Evolutionary conservation across 2,329 filamentous ascomycete species (phyloP), one percentile per base, ranked within the genome.

Genomic region (Botrytis tulipae): DNA sequence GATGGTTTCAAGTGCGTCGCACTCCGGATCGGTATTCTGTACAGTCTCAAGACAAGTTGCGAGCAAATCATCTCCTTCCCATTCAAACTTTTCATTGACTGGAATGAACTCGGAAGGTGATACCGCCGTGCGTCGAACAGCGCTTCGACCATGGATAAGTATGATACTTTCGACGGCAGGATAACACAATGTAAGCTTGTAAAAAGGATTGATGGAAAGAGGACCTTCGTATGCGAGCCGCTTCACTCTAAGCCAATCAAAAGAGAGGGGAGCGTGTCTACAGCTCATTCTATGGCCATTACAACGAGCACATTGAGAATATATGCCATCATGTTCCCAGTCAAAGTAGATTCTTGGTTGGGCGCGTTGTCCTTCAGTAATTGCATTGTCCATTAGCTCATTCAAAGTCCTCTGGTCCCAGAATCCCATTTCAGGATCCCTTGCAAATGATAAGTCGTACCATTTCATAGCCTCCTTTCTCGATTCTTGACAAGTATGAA

Each of bases 391-490:
- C 65, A 57, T 63, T 2, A 40, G 29, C n/a, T 37, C 3, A 12
- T 22, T 54, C 6, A 51, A 29, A 6, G 8, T 63, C 4, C 18
- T 25, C 25, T 20, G 60, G 25, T 63, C 59, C 59, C 22, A 46
- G 5, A 63, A 71, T 0, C 44, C 44, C 57, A 51, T 65, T 10
- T 29, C 42, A 18, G 20, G 32, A 14, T 71, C 59, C 22, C 42
- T 46, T 14, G 57, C 35, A 32, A 71, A 71, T 8, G 69, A 65
- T 14, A 71, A 48, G n/a, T 62, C 32, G 22, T 71, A 71, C 69
- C 59, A 71, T 14, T 2, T 63, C 35, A 71, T 32, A 18, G 59
- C 69, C 8, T n/a, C 9, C 4, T 37, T 29, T 8, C 59, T 62
- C 5, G 69, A 71, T 2, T 71, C 59, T 63, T 40, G 59, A 40